Conservation (phyloP, 2,329 filamentous ascomycete species). For the Chalaropsis ovoidea region DNA sequence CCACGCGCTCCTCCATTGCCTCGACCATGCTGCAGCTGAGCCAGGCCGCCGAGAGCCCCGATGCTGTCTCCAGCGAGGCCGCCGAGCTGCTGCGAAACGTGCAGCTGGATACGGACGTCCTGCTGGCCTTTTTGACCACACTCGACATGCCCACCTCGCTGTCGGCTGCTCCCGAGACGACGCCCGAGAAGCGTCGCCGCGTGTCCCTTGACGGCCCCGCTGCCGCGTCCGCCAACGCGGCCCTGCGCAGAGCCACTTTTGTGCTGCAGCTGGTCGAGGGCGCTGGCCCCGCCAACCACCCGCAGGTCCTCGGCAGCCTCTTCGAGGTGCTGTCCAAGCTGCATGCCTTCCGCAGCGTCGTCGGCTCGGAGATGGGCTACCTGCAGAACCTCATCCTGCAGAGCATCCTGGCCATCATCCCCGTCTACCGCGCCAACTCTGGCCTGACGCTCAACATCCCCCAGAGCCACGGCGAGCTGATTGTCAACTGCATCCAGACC, state of each 20-base stretch:
- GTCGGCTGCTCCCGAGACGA: conserved; percentile 44
- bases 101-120: conserved; percentile 60
- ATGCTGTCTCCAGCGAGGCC: conserved; percentile 41
- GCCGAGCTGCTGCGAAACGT: conserved; percentile 63
- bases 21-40: conserved; percentile 53
- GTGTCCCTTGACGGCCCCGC: conserved; percentile 22
- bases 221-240: conserved; percentile 32
- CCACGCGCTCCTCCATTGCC: conserved; percentile 49
- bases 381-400: conserved; percentile 75
- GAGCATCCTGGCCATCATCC: conserved; percentile 74
- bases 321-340: conserved; percentile 81
- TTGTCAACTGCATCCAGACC: conserved; percentile 88
- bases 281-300: conserved; percentile 63
- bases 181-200: conserved; percentile 60
- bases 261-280: conserved; percentile 81
- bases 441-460: conserved; percentile 54
- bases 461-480: conserved; percentile 73
- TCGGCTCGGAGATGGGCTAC: conserved; percentile 81
- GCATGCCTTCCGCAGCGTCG: conserved; percentile 69
- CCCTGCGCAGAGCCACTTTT: conserved; percentile 69
- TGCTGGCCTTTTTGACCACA: conserved; percentile 61
- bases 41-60: conserved; percentile 36
- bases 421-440: conserved; percentile 56
- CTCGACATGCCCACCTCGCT: conserved; percentile 65
- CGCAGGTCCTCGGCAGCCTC: conserved; percentile 64